Evolutionary conservation across 2,329 filamentous ascomycete genomes (phyloP), one percentile per base, ranked within the genome.

Genomic region (Chalaropsis thielavioides): DNA sequence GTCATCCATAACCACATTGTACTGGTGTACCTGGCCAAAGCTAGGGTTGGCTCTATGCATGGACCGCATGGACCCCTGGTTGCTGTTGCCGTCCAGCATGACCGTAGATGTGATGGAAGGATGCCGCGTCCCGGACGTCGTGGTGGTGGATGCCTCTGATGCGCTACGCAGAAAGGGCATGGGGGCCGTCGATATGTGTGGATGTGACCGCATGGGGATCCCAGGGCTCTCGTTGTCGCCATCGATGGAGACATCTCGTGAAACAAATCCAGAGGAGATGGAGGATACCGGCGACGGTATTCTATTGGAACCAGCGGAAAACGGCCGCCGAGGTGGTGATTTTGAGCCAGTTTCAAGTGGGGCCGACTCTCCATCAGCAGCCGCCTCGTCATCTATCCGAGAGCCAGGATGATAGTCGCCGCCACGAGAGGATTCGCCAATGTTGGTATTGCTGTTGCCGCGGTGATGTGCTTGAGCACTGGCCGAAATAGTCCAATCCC

Each of bases 21-120:
- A 82, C 41, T 84, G 81, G 66, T 80, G 76, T 24, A 86, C 84
- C 64, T 77, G 77, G 22, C 83, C 83, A 64, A 80, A 79, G 64
- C 77, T 83, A 0, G 80, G 79, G 7, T 81, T 78, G 41, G 79
- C 75, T 60, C 83, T 80, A 24, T 79, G 31, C 73, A 44, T 71
- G 70, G 43, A 60, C 68, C 61, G 70, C 72, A 58, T 69, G 72
- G 68, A 75, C 73, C 62, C 78, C 75, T 49, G 75, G 70, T 24
- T 79, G 75, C 24, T 73, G 77, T 63, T 77, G 74, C 19, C 79
- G 79, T 24, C 79, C 0, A 76, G 76, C 13, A 76, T 76, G 0
- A 77, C 76, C 46, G 77, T 72, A 0, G 81, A 83, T 0, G 81
- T 83, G 19, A 74, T 76, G 4, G 77, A 76, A 1, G 81, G 82